These are phyloP conservation scores for Biancaea sappan DNA, from an alignment of 306 rosid genomes.

Conservation along the genomic window DNA sequence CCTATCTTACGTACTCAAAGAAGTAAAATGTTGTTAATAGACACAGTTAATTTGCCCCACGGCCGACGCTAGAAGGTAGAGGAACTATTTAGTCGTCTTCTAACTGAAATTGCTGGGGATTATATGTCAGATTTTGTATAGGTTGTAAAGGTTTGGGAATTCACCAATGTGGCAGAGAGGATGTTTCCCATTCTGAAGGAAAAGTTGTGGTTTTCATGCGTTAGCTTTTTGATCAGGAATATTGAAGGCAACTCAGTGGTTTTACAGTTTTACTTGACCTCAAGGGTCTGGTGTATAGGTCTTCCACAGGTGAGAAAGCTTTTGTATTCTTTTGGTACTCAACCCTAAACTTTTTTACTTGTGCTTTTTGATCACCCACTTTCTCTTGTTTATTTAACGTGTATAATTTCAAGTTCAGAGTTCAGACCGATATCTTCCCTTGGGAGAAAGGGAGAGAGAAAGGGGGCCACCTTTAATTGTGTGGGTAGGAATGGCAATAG, in stretches of 20 bases:
- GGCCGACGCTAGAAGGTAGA: conserved; percentile 18
- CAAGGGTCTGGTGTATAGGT: conserved; percentile 39
- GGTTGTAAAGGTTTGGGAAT: conserved; percentile 54
- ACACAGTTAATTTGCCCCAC: conserved; percentile 27
- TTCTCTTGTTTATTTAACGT: not conserved
- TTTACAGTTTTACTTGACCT: conserved; percentile 37
- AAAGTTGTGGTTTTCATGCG: conserved; percentile 26
- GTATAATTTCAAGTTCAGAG: not conserved
- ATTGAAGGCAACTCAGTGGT: conserved; percentile 9
- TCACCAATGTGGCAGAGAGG: conserved; percentile 29
- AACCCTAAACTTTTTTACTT: conserved; percentile 31
- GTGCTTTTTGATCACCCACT: conserved; percentile 26
- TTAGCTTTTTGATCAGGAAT: conserved; percentile 27
- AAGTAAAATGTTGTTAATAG: conserved; percentile 45
- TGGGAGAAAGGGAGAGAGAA: too few relatives aligned
- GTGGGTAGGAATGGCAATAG: too few relatives aligned
- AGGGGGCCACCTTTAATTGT: too few relatives aligned
- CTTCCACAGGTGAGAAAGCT: conserved; percentile 17
- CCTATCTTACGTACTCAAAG: conserved; percentile 80
- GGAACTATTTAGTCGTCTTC: conserved; percentile 33
- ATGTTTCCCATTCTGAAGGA: conserved; percentile 25
- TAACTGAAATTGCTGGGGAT: conserved; percentile 30
- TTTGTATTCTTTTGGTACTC: conserved; percentile 4
- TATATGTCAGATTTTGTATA: conserved; percentile 49
- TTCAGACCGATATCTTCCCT: too few relatives aligned